Evolutionary conservation across 345 rosid species (phyloP).

Genomic region (Anacardium occidentale): DNA sequence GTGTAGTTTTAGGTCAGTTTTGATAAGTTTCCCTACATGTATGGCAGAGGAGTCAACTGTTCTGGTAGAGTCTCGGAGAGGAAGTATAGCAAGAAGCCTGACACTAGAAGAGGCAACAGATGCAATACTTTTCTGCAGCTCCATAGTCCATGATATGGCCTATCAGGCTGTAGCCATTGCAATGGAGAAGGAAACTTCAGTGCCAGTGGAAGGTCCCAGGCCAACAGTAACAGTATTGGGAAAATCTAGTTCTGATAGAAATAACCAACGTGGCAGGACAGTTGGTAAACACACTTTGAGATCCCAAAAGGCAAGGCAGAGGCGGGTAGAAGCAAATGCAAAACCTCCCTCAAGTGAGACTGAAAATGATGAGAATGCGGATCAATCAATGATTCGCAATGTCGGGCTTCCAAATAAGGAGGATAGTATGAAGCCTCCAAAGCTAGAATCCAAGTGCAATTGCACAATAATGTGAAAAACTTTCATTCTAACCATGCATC

Average conservation of each 20-base stretch:
- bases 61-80: constrained; percentile 51
- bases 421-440: constrained; percentile 69
- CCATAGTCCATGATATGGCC: constrained; percentile 90
- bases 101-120: constrained; percentile 96
- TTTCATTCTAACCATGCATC: constrained; percentile 12
- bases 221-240: constrained; percentile 76
- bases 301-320: constrained; percentile 54
- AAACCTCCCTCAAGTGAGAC: constrained; percentile 37
- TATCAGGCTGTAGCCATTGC: constrained; percentile 79
- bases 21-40: constrained; percentile 25
- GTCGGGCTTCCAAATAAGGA: constrained; percentile 61
- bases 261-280: constrained; percentile 50
- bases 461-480: constrained; percentile 88
- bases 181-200: constrained; percentile 57
- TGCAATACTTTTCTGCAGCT: constrained; percentile 89
- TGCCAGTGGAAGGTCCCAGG: constrained; percentile 49
- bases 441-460: constrained; percentile 94
- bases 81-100: constrained; percentile 76
- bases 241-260: constrained; percentile 51
- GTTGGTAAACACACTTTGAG: constrained; percentile 48
- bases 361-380: constrained; percentile 85
- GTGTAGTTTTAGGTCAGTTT: constrained; percentile 12
- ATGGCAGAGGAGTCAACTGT: constrained; percentile 70
- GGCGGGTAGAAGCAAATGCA: constrained; percentile 47
- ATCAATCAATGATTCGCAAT: constrained; percentile 51